Evolutionary conservation across 805 yeast species (phyloP).

Genomic region (Torulaspora quercuum): DNA sequence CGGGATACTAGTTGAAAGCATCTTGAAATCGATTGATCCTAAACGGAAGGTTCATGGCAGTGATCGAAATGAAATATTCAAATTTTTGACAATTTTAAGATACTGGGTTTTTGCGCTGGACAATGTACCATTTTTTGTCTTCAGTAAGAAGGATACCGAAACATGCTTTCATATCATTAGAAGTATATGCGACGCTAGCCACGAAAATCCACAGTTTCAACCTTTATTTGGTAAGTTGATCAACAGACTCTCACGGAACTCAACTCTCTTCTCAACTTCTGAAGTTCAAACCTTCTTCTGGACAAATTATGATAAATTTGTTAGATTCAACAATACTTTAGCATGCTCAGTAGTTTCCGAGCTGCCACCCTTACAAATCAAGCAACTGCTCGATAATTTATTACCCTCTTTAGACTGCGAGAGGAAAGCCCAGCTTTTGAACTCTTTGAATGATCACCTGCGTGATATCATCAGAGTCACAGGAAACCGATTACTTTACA

Average conservation of each 20-base stretch:
- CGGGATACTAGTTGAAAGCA: not conserved
- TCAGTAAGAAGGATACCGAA: constrained; percentile 8
- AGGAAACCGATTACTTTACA: constrained; percentile 3
- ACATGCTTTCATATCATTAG: constrained; percentile 26
- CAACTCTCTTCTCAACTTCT: constrained; percentile 3
- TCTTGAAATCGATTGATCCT: constrained; percentile 1
- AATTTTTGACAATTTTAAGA: constrained; percentile 28
- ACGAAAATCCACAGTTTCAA: constrained; percentile 2
- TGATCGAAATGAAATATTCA: constrained; percentile 7
- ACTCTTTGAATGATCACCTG: constrained; percentile 12
- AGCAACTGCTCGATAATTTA: constrained; percentile 6
- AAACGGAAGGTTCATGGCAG: constrained; percentile 1
- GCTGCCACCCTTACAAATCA: constrained; percentile 11
- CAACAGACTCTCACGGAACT: constrained; percentile 1
- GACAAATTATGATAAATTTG: constrained; percentile 17
- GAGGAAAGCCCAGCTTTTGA: constrained; percentile 20
- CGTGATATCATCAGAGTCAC: constrained; percentile 2
- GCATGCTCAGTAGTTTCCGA: constrained; percentile 22
- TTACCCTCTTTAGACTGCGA: constrained; percentile 15
- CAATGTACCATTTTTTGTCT: not conserved
- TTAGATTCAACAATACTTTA: constrained; percentile 19
- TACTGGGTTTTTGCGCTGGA: constrained; percentile 17
- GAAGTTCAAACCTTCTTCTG: constrained; percentile 8
- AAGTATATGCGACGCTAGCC: constrained; percentile 16
- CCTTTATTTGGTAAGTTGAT: constrained; percentile 5